Percentiles rank a stretch among this genome's conserved stretches.
phyloP scores from a whole-genome alignment of 83 land plant genomes.

The Picea abies region DNA sequence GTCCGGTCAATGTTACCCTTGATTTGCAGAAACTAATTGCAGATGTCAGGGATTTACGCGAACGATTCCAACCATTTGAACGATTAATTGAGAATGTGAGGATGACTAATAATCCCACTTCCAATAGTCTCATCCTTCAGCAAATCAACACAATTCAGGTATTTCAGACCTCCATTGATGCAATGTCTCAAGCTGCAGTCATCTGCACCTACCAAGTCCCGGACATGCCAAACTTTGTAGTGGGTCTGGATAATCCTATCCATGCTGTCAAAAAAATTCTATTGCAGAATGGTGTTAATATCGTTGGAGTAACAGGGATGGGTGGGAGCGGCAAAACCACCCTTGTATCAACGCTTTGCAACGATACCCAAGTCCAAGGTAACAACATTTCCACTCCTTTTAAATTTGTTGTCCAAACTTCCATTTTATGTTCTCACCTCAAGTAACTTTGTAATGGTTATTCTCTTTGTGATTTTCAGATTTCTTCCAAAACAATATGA shows the following conservation, averaged over 20 bases:
- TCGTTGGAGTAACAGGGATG: conserved; percentile 11
- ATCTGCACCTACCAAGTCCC: neutral
- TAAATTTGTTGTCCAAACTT: too few relatives aligned
- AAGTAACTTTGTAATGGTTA: neutral
- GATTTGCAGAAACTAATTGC: too few relatives aligned
- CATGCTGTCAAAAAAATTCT: conserved; percentile 1
- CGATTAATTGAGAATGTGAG: too few relatives aligned
- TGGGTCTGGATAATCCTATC: neutral
- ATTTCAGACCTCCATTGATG: too few relatives aligned
- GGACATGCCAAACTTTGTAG: conserved; percentile 9
- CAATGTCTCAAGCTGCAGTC: too few relatives aligned
- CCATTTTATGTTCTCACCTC: too few relatives aligned
- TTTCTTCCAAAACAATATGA: neutral
- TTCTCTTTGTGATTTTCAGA: neutral
- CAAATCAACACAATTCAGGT: too few relatives aligned
- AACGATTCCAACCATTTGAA: too few relatives aligned
- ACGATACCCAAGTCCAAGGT: conserved; percentile 1
- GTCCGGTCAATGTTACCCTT: too few relatives aligned
- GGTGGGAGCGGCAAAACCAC: conserved; percentile 3
- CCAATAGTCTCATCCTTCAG: too few relatives aligned
- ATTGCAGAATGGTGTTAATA: neutral
- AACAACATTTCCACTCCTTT: neutral
- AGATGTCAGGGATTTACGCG: too few relatives aligned
- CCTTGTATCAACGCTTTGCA: neutral
- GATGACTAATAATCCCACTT: too few relatives aligned